Conservation (phyloP, 2,329 filamentous ascomycete genomes). For the Berkeleyomyces rouxiae region DNA sequence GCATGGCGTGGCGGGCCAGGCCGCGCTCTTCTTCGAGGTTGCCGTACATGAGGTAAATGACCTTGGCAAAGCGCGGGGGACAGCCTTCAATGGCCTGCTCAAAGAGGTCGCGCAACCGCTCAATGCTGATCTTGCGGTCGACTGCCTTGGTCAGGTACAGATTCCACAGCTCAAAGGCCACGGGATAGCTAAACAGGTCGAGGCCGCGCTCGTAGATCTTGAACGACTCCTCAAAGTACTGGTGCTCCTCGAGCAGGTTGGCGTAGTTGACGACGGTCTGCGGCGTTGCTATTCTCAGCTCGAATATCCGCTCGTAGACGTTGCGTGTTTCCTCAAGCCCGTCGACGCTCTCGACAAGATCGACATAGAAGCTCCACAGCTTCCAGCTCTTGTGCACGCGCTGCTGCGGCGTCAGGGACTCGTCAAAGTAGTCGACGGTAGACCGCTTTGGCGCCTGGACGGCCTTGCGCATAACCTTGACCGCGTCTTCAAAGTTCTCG, state of each 20-base stretch:
- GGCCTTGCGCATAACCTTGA: conserved; percentile 92
- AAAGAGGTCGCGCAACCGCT: conserved; percentile 83
- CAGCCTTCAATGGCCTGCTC: conserved; percentile 93
- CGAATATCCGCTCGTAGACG: conserved; percentile 94
- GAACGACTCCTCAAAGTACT: conserved; percentile 95
- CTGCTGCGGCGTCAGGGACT: conserved; percentile 83
- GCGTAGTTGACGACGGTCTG: conserved; percentile 98
- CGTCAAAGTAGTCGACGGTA: conserved; percentile 98
- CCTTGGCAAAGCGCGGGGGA: conserved; percentile 89
- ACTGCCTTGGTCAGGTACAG: conserved; percentile 94
- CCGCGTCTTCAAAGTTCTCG: conserved; percentile 88
- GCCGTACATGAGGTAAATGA: conserved; percentile 95
- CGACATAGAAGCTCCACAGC: conserved; percentile 97
- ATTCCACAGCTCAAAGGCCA: conserved; percentile 98
- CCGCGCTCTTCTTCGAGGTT: conserved; percentile 92
- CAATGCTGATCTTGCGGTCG: conserved; percentile 88
- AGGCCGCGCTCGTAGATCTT: conserved; percentile 92
- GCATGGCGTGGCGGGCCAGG: conserved; percentile 90
- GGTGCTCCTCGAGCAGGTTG: conserved; percentile 82
- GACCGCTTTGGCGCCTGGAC: conserved; percentile 93
- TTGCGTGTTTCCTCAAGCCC: conserved; percentile 82
- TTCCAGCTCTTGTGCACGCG: conserved; percentile 99
- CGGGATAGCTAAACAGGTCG: conserved; percentile 96
- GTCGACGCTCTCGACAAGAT: conserved; percentile 87
- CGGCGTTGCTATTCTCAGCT: conserved; percentile 90